Percentiles rank a stretch among this genome's conserved stretches.
phyloP scores from a whole-genome alignment of 169 alveolate species.

The Babesia bovis region DNA sequence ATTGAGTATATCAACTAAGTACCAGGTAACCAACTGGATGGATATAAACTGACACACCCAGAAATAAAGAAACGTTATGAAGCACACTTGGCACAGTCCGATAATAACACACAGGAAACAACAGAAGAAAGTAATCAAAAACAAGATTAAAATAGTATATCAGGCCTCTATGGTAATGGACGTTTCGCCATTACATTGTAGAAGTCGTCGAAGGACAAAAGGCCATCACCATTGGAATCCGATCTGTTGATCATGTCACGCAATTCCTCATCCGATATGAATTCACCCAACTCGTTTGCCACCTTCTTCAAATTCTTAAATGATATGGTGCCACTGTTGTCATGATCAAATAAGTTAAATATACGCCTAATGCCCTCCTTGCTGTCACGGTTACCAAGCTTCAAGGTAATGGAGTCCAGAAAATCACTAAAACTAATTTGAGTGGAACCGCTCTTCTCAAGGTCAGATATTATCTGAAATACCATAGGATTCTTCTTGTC shows the following conservation, averaged over 20 bases:
- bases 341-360: conserved; percentile 96
- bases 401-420: conserved; percentile 96
- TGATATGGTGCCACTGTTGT: conserved; percentile 93
- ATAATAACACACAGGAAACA: not conserved
- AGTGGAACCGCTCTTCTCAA: conserved; percentile 94
- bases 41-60: conserved; percentile 78
- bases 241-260: conserved; percentile 98
- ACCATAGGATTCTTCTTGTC: conserved; percentile 98
- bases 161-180: conserved; percentile 85
- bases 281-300: conserved; percentile 98
- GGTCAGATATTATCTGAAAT: conserved; percentile 96
- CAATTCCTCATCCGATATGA: conserved; percentile 95
- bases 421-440: conserved; percentile 96
- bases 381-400: conserved; percentile 95
- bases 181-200: conserved; percentile 97
- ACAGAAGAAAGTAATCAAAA: not conserved
- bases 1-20: conserved; percentile 68
- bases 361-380: conserved; percentile 97
- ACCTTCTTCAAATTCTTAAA: conserved; percentile 94
- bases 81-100: not conserved
- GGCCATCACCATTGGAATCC: conserved; percentile 98
- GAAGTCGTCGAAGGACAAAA: conserved; percentile 96
- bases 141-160: not conserved
- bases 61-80: conserved; percentile 53
- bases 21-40: conserved; percentile 77